phyloP scores from a whole-genome alignment of 257 asterid species.

The Prunella vulgaris region DNA sequence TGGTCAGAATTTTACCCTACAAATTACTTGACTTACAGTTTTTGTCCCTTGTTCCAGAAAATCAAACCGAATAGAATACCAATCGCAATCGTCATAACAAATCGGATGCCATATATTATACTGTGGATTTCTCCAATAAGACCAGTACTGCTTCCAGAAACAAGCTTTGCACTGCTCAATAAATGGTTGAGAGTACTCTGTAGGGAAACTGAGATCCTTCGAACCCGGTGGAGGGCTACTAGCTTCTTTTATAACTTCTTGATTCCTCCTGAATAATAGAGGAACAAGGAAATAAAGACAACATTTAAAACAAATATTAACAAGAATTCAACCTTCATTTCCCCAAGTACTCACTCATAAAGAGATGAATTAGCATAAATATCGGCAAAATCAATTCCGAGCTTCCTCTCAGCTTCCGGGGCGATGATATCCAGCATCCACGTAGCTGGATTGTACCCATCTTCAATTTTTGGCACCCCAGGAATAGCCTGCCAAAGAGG shows the following conservation, averaged over 20 bases:
- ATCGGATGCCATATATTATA: conserved; percentile 42
- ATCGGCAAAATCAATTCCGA: conserved; percentile 46
- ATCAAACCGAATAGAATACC: conserved; percentile 43
- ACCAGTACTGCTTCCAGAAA: conserved; percentile 52
- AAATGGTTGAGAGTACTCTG: conserved; percentile 39
- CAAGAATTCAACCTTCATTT: background rate
- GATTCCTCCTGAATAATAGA: conserved; percentile 34
- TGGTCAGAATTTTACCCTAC: too few relatives aligned
- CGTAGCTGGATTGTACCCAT: conserved; percentile 52
- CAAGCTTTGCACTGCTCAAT: conserved; percentile 48
- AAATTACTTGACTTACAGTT: conserved; percentile 20
- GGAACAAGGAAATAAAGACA: background rate
- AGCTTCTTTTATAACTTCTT: conserved; percentile 41
- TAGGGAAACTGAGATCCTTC: conserved; percentile 37
- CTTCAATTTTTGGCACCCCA: conserved; percentile 43
- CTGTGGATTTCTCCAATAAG: conserved; percentile 49
- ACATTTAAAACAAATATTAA: background rate
- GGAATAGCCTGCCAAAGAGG: conserved; percentile 32
- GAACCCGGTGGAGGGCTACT: conserved; percentile 44
- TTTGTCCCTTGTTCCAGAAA: conserved; percentile 42
- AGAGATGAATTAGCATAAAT: conserved; percentile 40
- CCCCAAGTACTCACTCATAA: conserved; percentile 28
- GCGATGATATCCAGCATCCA: conserved; percentile 57
- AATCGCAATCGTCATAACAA: conserved; percentile 33
- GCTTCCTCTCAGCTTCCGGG: conserved; percentile 33